phyloP scores from a whole-genome alignment of 805 yeast genomes.

The Starmerella sp. region DNA sequence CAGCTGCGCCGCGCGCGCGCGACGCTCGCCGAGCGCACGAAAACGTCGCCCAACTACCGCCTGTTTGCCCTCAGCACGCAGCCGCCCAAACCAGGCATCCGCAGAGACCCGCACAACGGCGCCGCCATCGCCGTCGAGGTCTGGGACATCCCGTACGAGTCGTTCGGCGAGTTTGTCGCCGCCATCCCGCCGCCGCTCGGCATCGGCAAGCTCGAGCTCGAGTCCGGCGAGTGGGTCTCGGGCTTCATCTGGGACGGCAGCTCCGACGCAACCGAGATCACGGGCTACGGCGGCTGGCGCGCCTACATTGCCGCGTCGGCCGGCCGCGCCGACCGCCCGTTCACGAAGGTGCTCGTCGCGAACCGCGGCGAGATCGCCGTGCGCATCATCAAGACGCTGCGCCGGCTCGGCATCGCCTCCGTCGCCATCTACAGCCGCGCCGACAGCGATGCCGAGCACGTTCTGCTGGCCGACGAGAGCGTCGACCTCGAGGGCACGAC shows the following conservation, averaged over 20 bases:
- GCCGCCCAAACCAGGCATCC: constrained; percentile 89
- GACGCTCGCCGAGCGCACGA: constrained; percentile 49
- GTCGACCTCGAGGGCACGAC: constrained; percentile 67
- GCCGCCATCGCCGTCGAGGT: constrained; percentile 56
- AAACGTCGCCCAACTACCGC: constrained; percentile 59
- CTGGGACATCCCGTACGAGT: constrained; percentile 67
- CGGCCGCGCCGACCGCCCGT: constrained; percentile 43
- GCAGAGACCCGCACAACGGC: constrained; percentile 43
- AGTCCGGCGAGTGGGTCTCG: constrained; percentile 71
- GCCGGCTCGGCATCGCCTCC: constrained; percentile 62
- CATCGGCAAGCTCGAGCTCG: constrained; percentile 82
- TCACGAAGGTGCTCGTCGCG: constrained; percentile 79
- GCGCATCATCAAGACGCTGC: constrained; percentile 78
- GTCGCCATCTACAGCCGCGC: constrained; percentile 87
- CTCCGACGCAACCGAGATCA: constrained; percentile 62
- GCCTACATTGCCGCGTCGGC: constrained; percentile 35
- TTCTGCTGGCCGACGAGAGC: constrained; percentile 67
- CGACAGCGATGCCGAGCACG: constrained; percentile 83
- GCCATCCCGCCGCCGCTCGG: constrained; percentile 94
- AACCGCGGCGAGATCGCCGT: constrained; percentile 98
- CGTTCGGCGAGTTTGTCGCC: constrained; percentile 70
- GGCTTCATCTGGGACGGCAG: constrained; percentile 88
- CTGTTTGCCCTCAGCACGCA: constrained; percentile 61
- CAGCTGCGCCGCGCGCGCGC: constrained; percentile 82
- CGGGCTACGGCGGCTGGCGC: constrained; percentile 85